These are phyloP conservation scores for Malus orientalis DNA, from an alignment of 306 rosid genomes.

Conservation along the genomic window DNA sequence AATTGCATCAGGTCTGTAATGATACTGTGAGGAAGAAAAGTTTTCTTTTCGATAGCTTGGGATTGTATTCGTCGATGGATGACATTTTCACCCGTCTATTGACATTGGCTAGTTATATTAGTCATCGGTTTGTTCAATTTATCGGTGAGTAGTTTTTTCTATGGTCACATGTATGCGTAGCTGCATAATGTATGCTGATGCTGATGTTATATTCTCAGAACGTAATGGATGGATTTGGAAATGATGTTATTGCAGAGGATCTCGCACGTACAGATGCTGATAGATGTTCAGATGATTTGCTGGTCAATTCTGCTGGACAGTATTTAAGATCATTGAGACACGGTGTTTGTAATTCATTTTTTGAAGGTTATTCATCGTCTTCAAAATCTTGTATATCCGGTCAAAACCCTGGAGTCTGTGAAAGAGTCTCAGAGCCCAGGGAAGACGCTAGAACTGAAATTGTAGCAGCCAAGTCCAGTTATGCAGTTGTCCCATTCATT, in stretches of 20 bases:
- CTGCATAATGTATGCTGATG: neutral
- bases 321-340: conserved; percentile 16
- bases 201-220: neutral
- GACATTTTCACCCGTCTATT: conserved; percentile 39
- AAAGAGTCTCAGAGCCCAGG: conserved; percentile 15
- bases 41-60: conserved; percentile 11
- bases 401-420: conserved; percentile 24
- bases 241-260: conserved; percentile 52
- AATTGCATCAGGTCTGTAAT: conserved; percentile 32
- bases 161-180: neutral
- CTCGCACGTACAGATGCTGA: conserved; percentile 46
- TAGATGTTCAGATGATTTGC: conserved; percentile 18
- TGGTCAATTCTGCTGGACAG: conserved; percentile 21
- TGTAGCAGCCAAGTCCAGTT: conserved; percentile 11
- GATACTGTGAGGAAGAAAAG: conserved; percentile 19
- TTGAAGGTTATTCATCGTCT: conserved; percentile 21
- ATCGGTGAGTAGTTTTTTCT: conserved; percentile 35
- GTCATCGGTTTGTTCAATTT: conserved; percentile 36
- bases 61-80: conserved; percentile 38
- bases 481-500: conserved; percentile 17
- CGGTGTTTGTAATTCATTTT: conserved; percentile 10
- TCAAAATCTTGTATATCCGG: conserved; percentile 14
- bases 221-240: conserved; percentile 14
- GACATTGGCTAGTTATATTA: conserved; percentile 41
- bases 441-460: conserved; percentile 26